phyloP scores from a whole-genome alignment of 306 rosid genomes.

The Vigna nakashimae region DNA sequence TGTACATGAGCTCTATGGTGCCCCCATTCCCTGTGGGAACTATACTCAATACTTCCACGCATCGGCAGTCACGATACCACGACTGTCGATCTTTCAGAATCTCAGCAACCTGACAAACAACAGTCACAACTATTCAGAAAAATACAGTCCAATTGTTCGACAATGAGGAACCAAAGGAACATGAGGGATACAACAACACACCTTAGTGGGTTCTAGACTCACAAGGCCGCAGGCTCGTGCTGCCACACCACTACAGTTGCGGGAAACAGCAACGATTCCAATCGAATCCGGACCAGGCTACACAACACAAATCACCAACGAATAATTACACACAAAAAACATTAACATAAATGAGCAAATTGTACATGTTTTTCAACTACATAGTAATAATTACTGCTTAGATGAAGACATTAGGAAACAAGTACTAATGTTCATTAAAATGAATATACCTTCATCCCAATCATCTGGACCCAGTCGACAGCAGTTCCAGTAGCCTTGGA shows the following conservation, averaged over 20 bases:
- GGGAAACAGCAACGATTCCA: conserved; percentile 99
- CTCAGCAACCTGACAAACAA: conserved; percentile 76
- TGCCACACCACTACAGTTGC: conserved; percentile 94
- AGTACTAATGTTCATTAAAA: background rate
- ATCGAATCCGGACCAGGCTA: conserved; percentile 99
- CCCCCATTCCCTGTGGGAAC: conserved; percentile 90
- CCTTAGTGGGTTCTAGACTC: conserved; percentile 98
- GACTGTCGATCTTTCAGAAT: conserved; percentile 91
- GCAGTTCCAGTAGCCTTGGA: conserved; percentile 99
- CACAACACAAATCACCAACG: background rate
- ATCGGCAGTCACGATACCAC: conserved; percentile 95
- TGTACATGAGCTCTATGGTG: conserved; percentile 88
- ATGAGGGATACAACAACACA: conserved; percentile 13
- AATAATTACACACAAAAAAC: no score
- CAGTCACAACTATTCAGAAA: background rate
- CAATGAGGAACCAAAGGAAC: background rate
- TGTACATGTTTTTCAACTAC: no score
- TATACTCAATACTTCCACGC: conserved; percentile 76
- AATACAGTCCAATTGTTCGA: background rate
- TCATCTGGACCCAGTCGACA: conserved; percentile 99
- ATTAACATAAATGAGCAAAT: background rate
- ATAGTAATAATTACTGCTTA: background rate
- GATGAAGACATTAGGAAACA: background rate
- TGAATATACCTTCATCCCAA: conserved; percentile 95
- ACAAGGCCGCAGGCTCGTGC: conserved; percentile 99